phyloP scores from a whole-genome alignment of 2,329 filamentous ascomycete species.

The Clarireedia hainanense region DNA sequence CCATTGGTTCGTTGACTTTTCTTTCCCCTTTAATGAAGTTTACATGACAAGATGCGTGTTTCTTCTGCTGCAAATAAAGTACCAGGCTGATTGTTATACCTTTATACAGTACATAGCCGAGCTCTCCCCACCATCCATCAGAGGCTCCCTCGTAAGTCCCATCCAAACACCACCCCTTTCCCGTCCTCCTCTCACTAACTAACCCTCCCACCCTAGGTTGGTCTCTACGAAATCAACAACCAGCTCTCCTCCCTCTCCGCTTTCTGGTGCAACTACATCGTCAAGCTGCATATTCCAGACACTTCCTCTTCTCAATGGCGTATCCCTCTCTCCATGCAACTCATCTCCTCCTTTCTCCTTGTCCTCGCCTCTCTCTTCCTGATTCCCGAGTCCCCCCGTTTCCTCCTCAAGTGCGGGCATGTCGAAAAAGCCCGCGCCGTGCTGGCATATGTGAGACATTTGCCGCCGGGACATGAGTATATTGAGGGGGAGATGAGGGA shows the following conservation, averaged over 20 bases:
- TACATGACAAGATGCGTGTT: background rate
- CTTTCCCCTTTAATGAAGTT: background rate
- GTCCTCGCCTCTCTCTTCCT: constrained; percentile 38
- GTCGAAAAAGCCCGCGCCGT: constrained; percentile 11
- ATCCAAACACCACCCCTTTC: background rate
- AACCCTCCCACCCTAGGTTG: constrained; percentile 14
- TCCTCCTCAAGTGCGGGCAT: constrained; percentile 11
- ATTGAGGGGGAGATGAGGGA: constrained; percentile 16
- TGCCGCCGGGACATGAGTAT: constrained; percentile 10
- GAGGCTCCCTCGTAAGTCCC: constrained; percentile 10
- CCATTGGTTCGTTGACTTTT: constrained; percentile 15
- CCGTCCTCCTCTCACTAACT: background rate
- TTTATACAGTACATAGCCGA: constrained; percentile 23
- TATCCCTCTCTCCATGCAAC: constrained; percentile 30
- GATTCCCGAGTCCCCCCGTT: constrained; percentile 62
- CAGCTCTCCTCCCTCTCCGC: constrained; percentile 19
- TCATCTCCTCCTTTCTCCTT: constrained; percentile 26
- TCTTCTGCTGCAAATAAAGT: background rate
- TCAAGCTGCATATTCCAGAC: constrained; percentile 15
- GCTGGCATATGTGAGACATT: constrained; percentile 11
- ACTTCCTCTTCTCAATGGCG: constrained; percentile 25
- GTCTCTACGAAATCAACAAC: constrained; percentile 25
- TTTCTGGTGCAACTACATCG: constrained; percentile 24
- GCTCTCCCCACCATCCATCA: constrained; percentile 19
- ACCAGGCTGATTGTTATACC: background rate